Conservation (phyloP, 495 filamentous ascomycete genomes). For the Annulohypoxylon moriforme region DNA sequence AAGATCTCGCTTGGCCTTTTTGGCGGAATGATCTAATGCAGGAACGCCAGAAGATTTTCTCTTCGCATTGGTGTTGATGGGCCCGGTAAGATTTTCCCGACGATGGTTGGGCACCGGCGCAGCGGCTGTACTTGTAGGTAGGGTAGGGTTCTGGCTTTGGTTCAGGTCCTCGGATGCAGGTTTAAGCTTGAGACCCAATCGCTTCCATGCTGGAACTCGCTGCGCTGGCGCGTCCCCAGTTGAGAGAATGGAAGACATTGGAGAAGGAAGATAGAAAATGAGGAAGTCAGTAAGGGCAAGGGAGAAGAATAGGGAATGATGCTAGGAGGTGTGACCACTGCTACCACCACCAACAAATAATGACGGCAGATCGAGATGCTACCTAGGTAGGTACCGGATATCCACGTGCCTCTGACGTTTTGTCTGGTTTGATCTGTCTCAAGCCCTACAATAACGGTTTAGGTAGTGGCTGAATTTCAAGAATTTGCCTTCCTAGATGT, state of each 20-base stretch:
- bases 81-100: slow-evolving; percentile 39
- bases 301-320: slow-evolving; percentile 20
- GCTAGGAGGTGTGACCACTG: slow-evolving; percentile 20
- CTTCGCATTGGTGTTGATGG: slow-evolving; percentile 43
- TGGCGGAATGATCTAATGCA: slow-evolving; percentile 49
- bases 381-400: slow-evolving; percentile 12
- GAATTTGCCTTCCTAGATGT: slow-evolving; percentile 32
- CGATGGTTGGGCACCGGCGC: slow-evolving; percentile 47
- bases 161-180: slow-evolving; percentile 57
- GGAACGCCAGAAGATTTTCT: slow-evolving; percentile 50
- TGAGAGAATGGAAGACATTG: slow-evolving; percentile 47
- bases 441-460: slow-evolving; percentile 9
- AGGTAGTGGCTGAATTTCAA: slow-evolving; percentile 22
- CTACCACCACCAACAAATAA: slow-evolving; percentile 4
- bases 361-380: slow-evolving; percentile 24
- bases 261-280: slow-evolving; percentile 42
- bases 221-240: slow-evolving; percentile 49
- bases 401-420: slow-evolving; percentile 32
- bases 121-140: slow-evolving; percentile 39
- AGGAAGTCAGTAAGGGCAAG: slow-evolving; percentile 34
- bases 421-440: slow-evolving; percentile 30
- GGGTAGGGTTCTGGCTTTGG: slow-evolving; percentile 45
- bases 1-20: slow-evolving; percentile 46
- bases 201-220: slow-evolving; percentile 79
- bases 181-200: slow-evolving; percentile 80